phyloP scores from a whole-genome alignment of 306 rosid species.

The Quillaja saponaria region DNA sequence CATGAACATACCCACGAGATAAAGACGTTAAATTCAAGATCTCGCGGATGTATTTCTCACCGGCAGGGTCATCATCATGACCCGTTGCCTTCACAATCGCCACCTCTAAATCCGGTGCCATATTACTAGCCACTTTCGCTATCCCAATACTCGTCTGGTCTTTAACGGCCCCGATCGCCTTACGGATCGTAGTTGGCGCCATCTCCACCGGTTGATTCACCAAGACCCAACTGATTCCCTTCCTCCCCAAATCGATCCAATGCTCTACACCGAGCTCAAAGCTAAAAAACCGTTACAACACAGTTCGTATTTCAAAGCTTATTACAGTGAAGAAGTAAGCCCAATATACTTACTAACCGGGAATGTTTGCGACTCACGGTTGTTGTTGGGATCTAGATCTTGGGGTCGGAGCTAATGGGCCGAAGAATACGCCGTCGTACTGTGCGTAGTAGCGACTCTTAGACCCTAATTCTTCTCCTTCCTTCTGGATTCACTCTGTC shows the following conservation, averaged over 20 bases:
- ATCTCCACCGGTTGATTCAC: constrained; percentile 35
- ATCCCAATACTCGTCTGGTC: constrained; percentile 99
- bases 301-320: background rate
- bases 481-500: background rate
- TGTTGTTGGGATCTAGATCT: constrained; percentile 43
- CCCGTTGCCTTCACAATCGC: constrained; percentile 93
- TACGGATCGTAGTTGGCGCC: constrained; percentile 94
- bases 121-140: constrained; percentile 87
- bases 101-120: constrained; percentile 97
- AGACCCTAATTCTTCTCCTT: constrained; percentile 5
- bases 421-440: constrained; percentile 3
- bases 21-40: constrained; percentile 67
- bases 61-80: constrained; percentile 91
- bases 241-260: constrained; percentile 5
- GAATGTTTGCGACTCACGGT: too few species aligned
- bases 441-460: background rate
- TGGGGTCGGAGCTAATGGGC: background rate
- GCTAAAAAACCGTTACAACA: constrained; percentile 14
- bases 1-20: constrained; percentile 79
- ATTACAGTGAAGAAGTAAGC: too few species aligned
- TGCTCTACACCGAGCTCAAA: constrained; percentile 4
- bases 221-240: background rate
- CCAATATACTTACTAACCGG: too few species aligned
- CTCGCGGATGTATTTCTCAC: constrained; percentile 83
- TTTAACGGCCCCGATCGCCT: constrained; percentile 97